Evolutionary conservation across 1,284 basidiomycete species (phyloP).

Genomic region (Cutaneotrichosporon curvatum): DNA sequence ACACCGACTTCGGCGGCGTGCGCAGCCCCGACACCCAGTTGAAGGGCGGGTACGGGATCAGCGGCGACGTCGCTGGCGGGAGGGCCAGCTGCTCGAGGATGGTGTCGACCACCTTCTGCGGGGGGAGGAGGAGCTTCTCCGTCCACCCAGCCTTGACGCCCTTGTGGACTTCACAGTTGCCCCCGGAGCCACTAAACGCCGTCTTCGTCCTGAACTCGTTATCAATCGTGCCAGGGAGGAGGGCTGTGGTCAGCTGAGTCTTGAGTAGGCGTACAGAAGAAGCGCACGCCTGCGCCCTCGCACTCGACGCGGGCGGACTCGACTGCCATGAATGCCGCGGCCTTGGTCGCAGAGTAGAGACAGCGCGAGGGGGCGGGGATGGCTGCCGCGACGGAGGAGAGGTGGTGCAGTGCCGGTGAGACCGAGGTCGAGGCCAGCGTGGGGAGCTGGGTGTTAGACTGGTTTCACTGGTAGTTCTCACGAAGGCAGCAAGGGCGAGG

Average conservation of each 20-base stretch:
- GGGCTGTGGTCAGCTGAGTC: constrained; percentile 18
- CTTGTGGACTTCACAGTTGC: constrained; percentile 20
- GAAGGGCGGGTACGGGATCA: constrained; percentile 40
- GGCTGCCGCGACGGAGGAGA: constrained; percentile 72
- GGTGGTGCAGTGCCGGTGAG: constrained; percentile 66
- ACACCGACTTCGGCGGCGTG: constrained; percentile 29
- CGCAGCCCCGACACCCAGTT: constrained; percentile 25
- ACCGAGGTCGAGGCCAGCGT: constrained; percentile 61
- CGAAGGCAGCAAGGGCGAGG: constrained; percentile 48
- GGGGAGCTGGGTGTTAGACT: constrained; percentile 57
- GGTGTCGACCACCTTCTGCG: constrained; percentile 30
- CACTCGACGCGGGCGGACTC: constrained; percentile 58
- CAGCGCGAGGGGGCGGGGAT: constrained; percentile 79
- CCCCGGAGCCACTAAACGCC: constrained; percentile 51
- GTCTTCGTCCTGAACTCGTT: constrained; percentile 69
- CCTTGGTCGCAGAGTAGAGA: constrained; percentile 77
- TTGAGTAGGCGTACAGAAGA: constrained; percentile 43
- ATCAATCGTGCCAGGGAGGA: constrained; percentile 50
- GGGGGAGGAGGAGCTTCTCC: constrained; percentile 36
- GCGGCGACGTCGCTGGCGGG: constrained; percentile 26
- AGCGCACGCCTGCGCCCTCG: constrained; percentile 42
- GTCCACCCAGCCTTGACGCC: constrained; percentile 30
- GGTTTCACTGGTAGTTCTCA: constrained; percentile 19
- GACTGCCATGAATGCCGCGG: constrained; percentile 69
- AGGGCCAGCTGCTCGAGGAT: constrained; percentile 40